Evolutionary conservation across 306 rosid genomes (phyloP).

Genomic region (Medicago ruthenica): DNA sequence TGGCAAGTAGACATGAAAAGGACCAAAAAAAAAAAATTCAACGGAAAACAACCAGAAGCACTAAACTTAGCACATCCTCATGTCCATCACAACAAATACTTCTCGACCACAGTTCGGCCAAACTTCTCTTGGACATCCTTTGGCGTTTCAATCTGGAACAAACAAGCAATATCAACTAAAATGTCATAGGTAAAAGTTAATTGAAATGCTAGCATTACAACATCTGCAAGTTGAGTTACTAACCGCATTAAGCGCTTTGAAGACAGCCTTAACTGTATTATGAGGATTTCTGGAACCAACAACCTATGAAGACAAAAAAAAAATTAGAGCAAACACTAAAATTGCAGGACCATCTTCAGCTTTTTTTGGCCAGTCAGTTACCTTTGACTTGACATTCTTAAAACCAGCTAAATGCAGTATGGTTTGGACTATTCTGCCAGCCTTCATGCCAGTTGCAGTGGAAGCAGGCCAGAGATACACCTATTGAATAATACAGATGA

Average conservation of each 20-base stretch:
- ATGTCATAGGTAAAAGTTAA: constrained; percentile 10
- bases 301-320: constrained; percentile 55
- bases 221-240: constrained; percentile 48
- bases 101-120: constrained; percentile 94
- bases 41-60: constrained; percentile 38
- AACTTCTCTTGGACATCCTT: constrained; percentile 90
- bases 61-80: constrained; percentile 19
- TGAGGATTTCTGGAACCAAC: constrained; percentile 88
- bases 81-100: constrained; percentile 66
- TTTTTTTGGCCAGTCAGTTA: constrained; percentile 46
- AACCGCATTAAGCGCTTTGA: constrained; percentile 90
- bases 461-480: constrained; percentile 98
- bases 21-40: neutral
- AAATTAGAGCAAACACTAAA: constrained; percentile 37
- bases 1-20: constrained; percentile 16
- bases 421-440: constrained; percentile 84
- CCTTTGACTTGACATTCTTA: constrained; percentile 94
- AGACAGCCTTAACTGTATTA: constrained; percentile 87
- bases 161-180: constrained; percentile 21
- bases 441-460: constrained; percentile 82
- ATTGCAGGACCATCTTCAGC: constrained; percentile 30
- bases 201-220: constrained; percentile 26
- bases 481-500: constrained; percentile 47
- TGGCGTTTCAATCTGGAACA: constrained; percentile 84
- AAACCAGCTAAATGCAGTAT: constrained; percentile 85